Evolutionary conservation across 2,329 filamentous ascomycete genomes (phyloP).

Genomic region (Penicillium fuscoglaucum): DNA sequence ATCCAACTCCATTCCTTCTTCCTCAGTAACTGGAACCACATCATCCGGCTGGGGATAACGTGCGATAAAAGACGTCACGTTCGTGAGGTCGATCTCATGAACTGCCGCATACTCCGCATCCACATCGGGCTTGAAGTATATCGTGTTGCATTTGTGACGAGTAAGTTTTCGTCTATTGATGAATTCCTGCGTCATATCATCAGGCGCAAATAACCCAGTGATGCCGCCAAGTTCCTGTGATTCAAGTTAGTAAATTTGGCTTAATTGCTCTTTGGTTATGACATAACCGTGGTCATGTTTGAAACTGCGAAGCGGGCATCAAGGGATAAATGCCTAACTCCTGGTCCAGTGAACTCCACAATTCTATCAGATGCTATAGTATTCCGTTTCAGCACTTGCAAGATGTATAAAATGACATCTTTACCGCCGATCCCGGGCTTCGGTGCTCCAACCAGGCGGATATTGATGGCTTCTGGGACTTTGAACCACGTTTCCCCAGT

Average conservation of each 20-base stretch:
- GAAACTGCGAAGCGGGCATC: constrained; percentile 50
- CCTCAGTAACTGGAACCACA: constrained; percentile 41
- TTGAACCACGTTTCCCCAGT: constrained; percentile 52
- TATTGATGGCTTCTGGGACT: constrained; percentile 45
- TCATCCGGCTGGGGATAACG: constrained; percentile 47
- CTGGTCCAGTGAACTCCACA: constrained; percentile 45
- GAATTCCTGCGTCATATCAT: constrained; percentile 39
- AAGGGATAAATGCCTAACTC: constrained; percentile 38
- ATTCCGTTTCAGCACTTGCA: constrained; percentile 48
- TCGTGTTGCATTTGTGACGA: constrained; percentile 33
- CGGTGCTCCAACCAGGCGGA: constrained; percentile 41
- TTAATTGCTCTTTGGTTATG: no score
- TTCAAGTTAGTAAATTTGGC: background rate
- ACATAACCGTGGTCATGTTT: constrained; percentile 42
- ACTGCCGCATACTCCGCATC: constrained; percentile 39
- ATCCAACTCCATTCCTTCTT: constrained; percentile 38
- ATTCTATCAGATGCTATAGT: constrained; percentile 48
- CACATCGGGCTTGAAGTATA: constrained; percentile 44
- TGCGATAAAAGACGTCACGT: constrained; percentile 41
- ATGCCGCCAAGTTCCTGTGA: constrained; percentile 37
- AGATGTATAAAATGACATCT: constrained; percentile 49
- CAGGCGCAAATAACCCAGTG: constrained; percentile 38
- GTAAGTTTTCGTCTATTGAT: constrained; percentile 35
- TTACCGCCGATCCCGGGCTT: constrained; percentile 46
- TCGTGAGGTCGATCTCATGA: constrained; percentile 40